Percentiles rank a stretch among this genome's conserved stretches.
Evolutionary conservation across 2,329 filamentous ascomycete genomes (phyloP).

Genomic region (Aureobasidium leucospermi): DNA sequence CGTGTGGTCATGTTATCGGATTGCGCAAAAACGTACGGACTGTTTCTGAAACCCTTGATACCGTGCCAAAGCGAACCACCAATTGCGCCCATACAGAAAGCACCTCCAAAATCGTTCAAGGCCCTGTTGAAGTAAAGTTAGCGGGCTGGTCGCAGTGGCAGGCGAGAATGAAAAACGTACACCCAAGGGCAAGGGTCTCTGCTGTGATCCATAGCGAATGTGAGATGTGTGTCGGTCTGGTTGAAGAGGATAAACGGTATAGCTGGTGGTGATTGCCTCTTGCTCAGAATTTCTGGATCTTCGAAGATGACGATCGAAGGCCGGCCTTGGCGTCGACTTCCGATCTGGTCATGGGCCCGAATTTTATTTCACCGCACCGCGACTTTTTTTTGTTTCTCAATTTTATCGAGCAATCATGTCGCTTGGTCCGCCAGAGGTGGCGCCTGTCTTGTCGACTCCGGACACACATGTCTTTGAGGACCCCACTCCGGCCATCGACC

Average conservation of each 20-base stretch:
- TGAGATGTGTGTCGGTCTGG: background rate
- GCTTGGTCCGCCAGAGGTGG: constrained; percentile 27
- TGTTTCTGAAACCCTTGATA: constrained; percentile 61
- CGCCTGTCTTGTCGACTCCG: constrained; percentile 56
- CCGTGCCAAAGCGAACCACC: constrained; percentile 78
- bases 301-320: background rate
- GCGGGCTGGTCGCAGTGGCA: background rate
- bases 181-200: constrained; percentile 89
- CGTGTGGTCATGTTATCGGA: background rate
- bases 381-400: background rate
- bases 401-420: constrained; percentile 3
- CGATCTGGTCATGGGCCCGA: background rate
- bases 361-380: background rate
- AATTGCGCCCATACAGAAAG: constrained; percentile 59
- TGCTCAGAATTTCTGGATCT: background rate
- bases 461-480: constrained; percentile 55
- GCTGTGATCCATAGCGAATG: constrained; percentile 68
- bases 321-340: background rate
- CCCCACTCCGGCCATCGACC: constrained; percentile 36
- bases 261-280: background rate
- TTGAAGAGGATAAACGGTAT: background rate
- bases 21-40: constrained; percentile 41
- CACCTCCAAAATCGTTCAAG: constrained; percentile 94
- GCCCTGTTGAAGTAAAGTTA: constrained; percentile 36
- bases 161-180: background rate